phyloP scores from a whole-genome alignment of 129 eudicot genomes.

The Erigeron canadensis region DNA sequence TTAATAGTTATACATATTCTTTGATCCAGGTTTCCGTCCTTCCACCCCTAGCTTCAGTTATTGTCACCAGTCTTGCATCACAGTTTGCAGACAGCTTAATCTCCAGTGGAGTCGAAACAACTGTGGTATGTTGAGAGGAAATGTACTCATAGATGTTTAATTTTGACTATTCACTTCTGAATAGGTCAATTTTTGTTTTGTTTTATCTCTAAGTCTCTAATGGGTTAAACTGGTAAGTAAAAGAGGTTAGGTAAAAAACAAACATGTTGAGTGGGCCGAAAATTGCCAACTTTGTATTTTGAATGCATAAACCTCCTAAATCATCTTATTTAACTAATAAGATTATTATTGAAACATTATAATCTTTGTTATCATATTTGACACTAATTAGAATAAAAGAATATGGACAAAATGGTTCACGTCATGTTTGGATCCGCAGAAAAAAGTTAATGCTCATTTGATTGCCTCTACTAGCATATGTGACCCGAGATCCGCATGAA shows the following conservation, averaged over 20 bases:
- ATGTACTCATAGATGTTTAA: slow-evolving; percentile 4
- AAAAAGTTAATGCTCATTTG: not conserved
- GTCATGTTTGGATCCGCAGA: not conserved
- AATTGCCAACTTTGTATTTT: not conserved
- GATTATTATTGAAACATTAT: not conserved
- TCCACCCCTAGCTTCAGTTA: slow-evolving; percentile 90
- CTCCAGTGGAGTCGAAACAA: slow-evolving; percentile 78
- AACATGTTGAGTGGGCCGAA: not conserved
- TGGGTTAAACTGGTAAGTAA: not conserved
- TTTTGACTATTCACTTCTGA: slow-evolving; percentile 10
- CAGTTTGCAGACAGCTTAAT: slow-evolving; percentile 86
- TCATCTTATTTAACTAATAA: no score
- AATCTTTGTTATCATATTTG: not conserved
- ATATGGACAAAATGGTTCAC: no score
- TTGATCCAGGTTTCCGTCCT: slow-evolving; percentile 81
- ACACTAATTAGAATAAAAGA: no score
- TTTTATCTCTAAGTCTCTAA: not conserved
- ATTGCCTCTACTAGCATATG: not conserved
- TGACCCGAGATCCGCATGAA: not conserved
- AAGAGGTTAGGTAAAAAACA: not conserved
- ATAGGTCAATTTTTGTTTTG: not conserved
- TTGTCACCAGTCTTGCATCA: slow-evolving; percentile 81
- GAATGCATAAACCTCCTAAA: not conserved
- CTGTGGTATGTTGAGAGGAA: slow-evolving; percentile 51
- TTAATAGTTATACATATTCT: slow-evolving; percentile 15